Conservation (phyloP, 345 rosid genomes). For the Eucalyptus curtisii region DNA sequence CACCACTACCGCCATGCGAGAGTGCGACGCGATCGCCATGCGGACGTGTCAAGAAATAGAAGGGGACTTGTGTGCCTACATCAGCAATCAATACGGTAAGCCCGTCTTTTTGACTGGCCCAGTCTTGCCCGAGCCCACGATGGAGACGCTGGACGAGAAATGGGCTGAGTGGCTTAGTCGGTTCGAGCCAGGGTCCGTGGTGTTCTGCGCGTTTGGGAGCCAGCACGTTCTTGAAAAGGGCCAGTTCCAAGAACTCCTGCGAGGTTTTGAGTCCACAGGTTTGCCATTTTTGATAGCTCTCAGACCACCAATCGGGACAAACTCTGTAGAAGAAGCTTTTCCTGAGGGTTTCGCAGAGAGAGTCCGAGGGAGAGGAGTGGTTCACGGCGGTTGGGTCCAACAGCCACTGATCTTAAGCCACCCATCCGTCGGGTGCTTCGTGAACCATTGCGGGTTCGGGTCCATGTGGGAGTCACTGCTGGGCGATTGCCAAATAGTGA, state of each 20-base stretch:
- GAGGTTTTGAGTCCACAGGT: constrained; percentile 53
- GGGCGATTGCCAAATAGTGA: constrained; percentile 47
- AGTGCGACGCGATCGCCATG: too few species aligned
- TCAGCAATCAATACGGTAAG: constrained; percentile 32
- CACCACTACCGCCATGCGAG: too few species aligned
- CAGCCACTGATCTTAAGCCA: constrained; percentile 35
- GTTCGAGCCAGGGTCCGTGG: constrained; percentile 34
- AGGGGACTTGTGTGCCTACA: constrained; percentile 46
- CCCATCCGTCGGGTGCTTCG: constrained; percentile 58
- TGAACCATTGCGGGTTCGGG: constrained; percentile 63
- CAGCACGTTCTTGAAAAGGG: constrained; percentile 30
- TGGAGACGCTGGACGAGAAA: constrained; percentile 14
- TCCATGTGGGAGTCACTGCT: constrained; percentile 68
- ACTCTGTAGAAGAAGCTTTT: constrained; percentile 51
- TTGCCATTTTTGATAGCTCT: constrained; percentile 45
- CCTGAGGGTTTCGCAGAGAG: constrained; percentile 66
- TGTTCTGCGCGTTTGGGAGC: constrained; percentile 68
- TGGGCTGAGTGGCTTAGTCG: constrained; percentile 49
- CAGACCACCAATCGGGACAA: constrained; percentile 40
- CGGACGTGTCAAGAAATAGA: constrained; percentile 66
- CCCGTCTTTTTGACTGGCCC: constrained; percentile 59
- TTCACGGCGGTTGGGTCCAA: constrained; percentile 43
- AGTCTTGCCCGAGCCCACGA: constrained; percentile 12
- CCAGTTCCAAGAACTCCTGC: constrained; percentile 20
- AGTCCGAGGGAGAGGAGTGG: constrained; percentile 34